Evolutionary conservation across 2,329 filamentous ascomycete genomes (phyloP).

Genomic region (Epichloe sp.): DNA sequence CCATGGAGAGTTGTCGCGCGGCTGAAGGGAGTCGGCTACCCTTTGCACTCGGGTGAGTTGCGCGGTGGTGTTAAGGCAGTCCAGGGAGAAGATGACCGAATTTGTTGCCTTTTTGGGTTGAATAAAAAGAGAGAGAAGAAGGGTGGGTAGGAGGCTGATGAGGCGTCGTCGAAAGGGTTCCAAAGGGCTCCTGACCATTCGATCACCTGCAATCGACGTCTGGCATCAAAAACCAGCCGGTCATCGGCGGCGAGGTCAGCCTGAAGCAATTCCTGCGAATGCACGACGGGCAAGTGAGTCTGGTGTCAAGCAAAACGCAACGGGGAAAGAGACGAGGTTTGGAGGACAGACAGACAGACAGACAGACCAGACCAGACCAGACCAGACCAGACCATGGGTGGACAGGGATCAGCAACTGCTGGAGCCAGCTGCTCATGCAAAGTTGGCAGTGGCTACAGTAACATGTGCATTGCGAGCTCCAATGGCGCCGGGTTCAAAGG

Average conservation of each 20-base stretch:
- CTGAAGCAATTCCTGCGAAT: conserved; percentile 1
- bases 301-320: neutral
- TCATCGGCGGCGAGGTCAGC: conserved; percentile 1
- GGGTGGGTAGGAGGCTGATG: neutral
- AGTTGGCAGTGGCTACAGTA: no score
- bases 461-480: no score
- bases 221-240: conserved; percentile 1
- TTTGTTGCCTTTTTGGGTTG: neutral
- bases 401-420: no score
- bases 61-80: neutral
- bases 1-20: conserved; percentile 25
- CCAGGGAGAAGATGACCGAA: neutral
- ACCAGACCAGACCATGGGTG: no score
- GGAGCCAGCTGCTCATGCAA: no score
- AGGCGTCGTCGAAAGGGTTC: neutral
- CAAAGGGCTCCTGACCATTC: neutral
- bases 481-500: no score
- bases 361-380: no score
- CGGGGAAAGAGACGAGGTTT: neutral
- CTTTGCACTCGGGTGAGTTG: conserved; percentile 5
- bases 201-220: neutral
- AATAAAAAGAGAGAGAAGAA: neutral
- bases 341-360: no score
- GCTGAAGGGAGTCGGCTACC: conserved; percentile 16
- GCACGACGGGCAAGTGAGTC: neutral